Evolutionary conservation across 306 rosid species (phyloP).

Genomic region (Luffa aegyptiaca): DNA sequence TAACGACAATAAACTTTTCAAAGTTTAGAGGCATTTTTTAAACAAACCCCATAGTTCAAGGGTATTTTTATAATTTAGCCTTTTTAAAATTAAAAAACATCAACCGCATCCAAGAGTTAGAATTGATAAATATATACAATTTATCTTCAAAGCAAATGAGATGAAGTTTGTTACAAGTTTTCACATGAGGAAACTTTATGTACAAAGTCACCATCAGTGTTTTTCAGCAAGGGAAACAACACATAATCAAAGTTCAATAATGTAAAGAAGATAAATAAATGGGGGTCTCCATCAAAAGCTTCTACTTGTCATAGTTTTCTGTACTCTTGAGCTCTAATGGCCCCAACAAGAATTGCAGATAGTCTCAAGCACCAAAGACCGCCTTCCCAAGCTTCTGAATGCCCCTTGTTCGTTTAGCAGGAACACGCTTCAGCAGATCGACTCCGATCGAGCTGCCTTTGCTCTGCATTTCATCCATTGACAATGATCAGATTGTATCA

Average conservation of each 20-base stretch:
- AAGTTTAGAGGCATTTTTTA: too few relatives aligned
- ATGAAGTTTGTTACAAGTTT: not conserved
- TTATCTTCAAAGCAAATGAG: not conserved
- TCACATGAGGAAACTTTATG: not conserved
- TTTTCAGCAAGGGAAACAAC: not conserved
- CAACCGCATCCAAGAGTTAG: not conserved
- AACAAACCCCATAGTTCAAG: too few relatives aligned
- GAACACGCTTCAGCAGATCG: constrained; percentile 34
- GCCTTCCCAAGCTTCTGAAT: constrained; percentile 15
- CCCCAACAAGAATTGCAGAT: not conserved
- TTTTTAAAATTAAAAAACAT: not conserved
- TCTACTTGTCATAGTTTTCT: not conserved
- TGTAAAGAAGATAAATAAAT: not conserved
- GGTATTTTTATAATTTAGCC: too few relatives aligned
- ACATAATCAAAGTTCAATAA: not conserved
- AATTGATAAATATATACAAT: not conserved
- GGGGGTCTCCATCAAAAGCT: not conserved
- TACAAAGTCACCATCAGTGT: not conserved
- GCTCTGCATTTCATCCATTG: constrained; percentile 27
- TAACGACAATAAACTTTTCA: too few relatives aligned
- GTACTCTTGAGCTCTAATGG: not conserved
- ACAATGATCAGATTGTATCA: too few relatives aligned
- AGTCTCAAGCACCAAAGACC: not conserved
- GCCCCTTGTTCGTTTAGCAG: constrained; percentile 24
- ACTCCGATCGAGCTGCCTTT: constrained; percentile 41